These are phyloP conservation scores for Candida takata DNA, from an alignment of 805 yeast genomes.

Conservation along the genomic window DNA sequence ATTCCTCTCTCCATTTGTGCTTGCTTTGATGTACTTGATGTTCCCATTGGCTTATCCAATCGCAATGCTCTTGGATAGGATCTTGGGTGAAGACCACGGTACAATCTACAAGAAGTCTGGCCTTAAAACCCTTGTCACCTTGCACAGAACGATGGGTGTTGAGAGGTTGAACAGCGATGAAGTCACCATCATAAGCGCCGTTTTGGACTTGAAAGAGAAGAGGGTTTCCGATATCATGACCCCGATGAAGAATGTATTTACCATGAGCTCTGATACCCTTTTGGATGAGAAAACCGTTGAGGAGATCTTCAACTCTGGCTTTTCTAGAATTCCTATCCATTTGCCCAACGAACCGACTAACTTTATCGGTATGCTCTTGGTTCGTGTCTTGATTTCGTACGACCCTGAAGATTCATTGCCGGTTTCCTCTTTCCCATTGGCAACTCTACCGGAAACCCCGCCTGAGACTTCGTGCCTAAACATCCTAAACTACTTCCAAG, in stretches of 20 bases:
- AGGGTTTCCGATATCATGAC: constrained; percentile 87
- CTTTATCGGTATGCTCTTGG: constrained; percentile 92
- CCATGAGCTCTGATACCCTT: constrained; percentile 76
- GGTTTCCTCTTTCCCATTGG: constrained; percentile 88
- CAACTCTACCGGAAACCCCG: constrained; percentile 92
- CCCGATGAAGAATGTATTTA: constrained; percentile 83
- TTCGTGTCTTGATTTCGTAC: constrained; percentile 84
- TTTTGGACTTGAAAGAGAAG: constrained; percentile 87
- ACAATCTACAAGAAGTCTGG: constrained; percentile 91
- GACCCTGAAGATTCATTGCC: constrained; percentile 96
- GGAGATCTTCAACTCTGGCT: constrained; percentile 88
- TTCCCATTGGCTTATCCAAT: constrained; percentile 92
- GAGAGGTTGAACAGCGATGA: constrained; percentile 92
- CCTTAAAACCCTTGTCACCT: constrained; percentile 83
- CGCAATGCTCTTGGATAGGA: constrained; percentile 69
- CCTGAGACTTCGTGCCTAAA: constrained; percentile 90
- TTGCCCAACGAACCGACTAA: constrained; percentile 83
- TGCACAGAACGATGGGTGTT: constrained; percentile 92
- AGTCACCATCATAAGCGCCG: constrained; percentile 92
- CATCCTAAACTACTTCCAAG: constrained; percentile 92
- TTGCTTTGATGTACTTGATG: constrained; percentile 76
- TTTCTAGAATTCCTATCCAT: constrained; percentile 90
- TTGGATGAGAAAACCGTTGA: constrained; percentile 82
- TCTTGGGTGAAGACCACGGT: constrained; percentile 94
- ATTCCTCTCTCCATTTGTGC: constrained; percentile 81